Percentiles rank a stretch among this genome's conserved stretches.
These are phyloP conservation scores for Penicillium sp. DNA, from an alignment of 2,329 filamentous ascomycete genomes.

Conservation along the genomic window DNA sequence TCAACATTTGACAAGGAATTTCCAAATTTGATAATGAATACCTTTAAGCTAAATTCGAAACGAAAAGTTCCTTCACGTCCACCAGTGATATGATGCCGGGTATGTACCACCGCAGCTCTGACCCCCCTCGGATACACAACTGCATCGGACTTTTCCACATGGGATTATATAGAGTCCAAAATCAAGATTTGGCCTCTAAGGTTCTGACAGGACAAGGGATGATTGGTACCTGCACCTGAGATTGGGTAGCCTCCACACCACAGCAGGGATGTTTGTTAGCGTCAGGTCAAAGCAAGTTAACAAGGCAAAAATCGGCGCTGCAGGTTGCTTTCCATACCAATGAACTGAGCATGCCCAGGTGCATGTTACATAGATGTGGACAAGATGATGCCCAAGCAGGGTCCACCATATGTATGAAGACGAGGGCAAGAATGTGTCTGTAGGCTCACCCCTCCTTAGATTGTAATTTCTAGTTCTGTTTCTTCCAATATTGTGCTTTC, in stretches of 20 bases:
- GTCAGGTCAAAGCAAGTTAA: background rate
- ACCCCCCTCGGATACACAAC: constrained; percentile 6
- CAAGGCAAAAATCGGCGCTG: background rate
- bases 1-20: constrained; percentile 1
- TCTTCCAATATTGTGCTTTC: no score
- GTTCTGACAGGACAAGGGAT: constrained; percentile 17
- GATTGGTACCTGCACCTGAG: constrained; percentile 9
- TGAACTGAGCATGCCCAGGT: background rate
- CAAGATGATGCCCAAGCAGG: background rate
- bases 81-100: constrained; percentile 6
- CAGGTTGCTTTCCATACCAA: background rate
- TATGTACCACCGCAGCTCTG: background rate
- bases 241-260: background rate
- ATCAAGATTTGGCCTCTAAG: constrained; percentile 16
- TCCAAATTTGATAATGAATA: constrained; percentile 17
- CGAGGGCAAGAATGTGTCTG: no score
- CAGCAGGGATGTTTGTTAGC: background rate
- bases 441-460: no score
- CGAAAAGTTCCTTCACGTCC: background rate
- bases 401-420: background rate
- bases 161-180: constrained; percentile 7
- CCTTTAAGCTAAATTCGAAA: background rate
- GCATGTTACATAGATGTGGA: background rate
- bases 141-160: constrained; percentile 6
- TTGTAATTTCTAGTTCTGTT: no score